A percentile compares a stretch with the other conserved stretches of the same genome.
phyloP scores from a whole-genome alignment of 371 early-diverging fungal genomes.

The Synchytrium microbalum region DNA sequence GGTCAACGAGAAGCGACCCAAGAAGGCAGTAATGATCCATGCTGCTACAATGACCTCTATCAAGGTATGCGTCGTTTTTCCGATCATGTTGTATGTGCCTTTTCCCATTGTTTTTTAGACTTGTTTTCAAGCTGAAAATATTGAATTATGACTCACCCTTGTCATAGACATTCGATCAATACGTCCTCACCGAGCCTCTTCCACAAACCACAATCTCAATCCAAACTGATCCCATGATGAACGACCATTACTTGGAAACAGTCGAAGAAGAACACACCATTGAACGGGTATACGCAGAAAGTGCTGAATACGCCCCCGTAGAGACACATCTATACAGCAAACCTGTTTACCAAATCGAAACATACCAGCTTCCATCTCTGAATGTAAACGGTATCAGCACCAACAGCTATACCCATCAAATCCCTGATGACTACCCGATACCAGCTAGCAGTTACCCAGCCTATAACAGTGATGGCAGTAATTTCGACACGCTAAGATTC shows the following conservation, averaged over 20 bases:
- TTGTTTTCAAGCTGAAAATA: no score
- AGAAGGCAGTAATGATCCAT: not conserved
- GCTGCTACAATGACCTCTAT: not conserved
- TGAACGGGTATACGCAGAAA: not conserved
- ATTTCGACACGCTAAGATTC: not conserved
- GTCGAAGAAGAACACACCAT: not conserved
- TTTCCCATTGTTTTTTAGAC: no score
- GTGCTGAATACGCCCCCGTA: not conserved
- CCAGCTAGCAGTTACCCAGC: not conserved
- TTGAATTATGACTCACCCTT: no score
- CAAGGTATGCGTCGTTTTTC: no score
- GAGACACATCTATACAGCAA: not conserved
- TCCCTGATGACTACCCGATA: not conserved
- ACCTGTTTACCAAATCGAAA: not conserved
- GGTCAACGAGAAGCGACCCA: not conserved
- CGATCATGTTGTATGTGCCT: no score
- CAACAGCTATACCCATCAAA: not conserved
- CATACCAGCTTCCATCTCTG: not conserved
- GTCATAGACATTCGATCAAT: not conserved
- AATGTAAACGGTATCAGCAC: not conserved
- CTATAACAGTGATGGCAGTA: no score
- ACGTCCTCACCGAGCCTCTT: not conserved
- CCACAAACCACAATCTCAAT: not conserved
- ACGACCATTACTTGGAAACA: not conserved
- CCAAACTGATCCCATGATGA: not conserved